These are phyloP conservation scores for Citrus reticulata DNA, from an alignment of 345 rosid genomes.

Conservation along the genomic window DNA sequence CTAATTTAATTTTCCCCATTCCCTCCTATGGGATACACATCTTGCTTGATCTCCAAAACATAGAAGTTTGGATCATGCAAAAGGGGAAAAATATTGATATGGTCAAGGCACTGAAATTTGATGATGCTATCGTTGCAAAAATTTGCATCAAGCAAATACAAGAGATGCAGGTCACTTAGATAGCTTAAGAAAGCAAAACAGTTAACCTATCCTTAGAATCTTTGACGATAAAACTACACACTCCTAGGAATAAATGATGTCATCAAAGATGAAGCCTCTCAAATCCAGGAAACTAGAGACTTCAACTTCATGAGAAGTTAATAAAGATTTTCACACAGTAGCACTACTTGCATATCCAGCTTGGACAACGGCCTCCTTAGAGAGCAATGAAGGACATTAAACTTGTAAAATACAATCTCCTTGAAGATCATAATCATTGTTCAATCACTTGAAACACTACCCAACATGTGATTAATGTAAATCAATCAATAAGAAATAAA, in stretches of 20 bases:
- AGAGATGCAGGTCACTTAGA: not conserved
- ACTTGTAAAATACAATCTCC: not conserved
- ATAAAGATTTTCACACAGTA: not conserved
- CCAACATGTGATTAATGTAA: not conserved
- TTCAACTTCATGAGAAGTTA: not conserved
- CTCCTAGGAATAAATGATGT: not conserved
- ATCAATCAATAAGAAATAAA: not conserved
- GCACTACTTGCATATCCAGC: not conserved
- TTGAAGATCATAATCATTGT: not conserved
- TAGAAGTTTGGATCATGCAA: not conserved
- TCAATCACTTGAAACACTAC: not conserved
- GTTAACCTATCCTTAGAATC: not conserved
- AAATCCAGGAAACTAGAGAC: not conserved
- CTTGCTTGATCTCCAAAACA: not conserved
- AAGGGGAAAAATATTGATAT: not conserved
- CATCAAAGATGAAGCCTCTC: not conserved
- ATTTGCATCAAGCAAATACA: not conserved
- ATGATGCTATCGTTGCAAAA: not conserved
- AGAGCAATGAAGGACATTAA: not conserved
- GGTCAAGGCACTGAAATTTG: not conserved
- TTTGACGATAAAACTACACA: not conserved
- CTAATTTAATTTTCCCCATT: not conserved
- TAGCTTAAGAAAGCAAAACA: not conserved
- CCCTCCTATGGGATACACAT: not conserved
- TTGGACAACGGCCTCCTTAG: not conserved